Percentiles rank a stretch among this genome's conserved stretches.
These are phyloP conservation scores for Aspergillus clavatus DNA, from an alignment of 2,329 filamentous ascomycete species.

Conservation along the genomic window DNA sequence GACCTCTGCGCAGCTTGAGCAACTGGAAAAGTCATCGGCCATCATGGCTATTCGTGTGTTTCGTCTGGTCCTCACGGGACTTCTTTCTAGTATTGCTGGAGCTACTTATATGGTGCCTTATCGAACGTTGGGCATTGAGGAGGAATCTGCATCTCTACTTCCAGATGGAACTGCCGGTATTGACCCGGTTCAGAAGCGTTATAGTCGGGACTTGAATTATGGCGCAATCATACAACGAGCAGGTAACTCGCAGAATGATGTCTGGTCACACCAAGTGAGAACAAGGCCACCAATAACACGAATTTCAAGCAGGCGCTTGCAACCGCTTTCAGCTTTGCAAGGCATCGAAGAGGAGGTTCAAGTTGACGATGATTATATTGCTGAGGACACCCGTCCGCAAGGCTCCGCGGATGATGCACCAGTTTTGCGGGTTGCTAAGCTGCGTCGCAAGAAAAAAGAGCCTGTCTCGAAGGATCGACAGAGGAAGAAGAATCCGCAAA, in stretches of 20 bases:
- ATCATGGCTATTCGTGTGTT: background rate
- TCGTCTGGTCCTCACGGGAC: background rate
- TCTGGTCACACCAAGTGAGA: background rate
- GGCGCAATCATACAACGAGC: background rate
- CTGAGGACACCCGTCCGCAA: background rate
- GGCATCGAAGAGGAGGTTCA: background rate
- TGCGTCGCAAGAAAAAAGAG: background rate
- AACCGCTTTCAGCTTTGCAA: background rate
- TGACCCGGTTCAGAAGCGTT: background rate
- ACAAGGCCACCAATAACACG: background rate
- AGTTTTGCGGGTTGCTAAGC: background rate
- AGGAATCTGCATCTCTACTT: background rate
- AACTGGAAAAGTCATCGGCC: background rate
- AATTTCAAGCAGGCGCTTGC: background rate
- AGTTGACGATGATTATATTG: background rate
- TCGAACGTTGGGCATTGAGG: background rate
- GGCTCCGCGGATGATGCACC: background rate
- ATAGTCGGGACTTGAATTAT: background rate
- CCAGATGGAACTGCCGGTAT: background rate
- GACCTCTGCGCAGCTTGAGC: background rate
- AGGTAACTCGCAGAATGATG: background rate
- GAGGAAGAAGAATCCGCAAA: background rate
- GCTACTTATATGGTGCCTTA: background rate
- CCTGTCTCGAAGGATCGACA: background rate
- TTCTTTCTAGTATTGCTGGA: background rate